Percentiles rank a stretch among this genome's conserved stretches.
These are phyloP conservation scores for Pseudotsuga menziesii DNA, from an alignment of 75 land plant genomes.

Conservation along the genomic window DNA sequence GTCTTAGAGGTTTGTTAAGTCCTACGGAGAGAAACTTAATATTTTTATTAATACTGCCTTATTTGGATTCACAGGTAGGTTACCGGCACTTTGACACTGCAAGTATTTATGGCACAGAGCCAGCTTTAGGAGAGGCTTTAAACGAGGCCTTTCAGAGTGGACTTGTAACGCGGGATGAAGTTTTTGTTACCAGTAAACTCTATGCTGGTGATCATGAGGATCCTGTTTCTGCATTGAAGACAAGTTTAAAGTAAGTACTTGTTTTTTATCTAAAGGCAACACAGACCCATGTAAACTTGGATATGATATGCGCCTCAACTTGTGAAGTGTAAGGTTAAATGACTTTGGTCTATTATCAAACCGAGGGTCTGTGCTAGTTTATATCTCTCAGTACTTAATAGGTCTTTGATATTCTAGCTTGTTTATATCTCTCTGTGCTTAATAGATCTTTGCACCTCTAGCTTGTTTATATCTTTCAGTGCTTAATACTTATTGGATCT, in stretches of 20 bases:
- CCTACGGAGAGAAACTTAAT: neutral
- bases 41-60: neutral
- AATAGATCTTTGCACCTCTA: too few relatives aligned
- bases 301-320: neutral
- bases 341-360: too few relatives aligned
- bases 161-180: constrained; percentile 35
- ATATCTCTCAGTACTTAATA: too few relatives aligned
- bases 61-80: constrained; percentile 27
- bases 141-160: constrained; percentile 20
- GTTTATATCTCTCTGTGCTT: too few relatives aligned
- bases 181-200: constrained; percentile 47
- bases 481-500: neutral
- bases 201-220: constrained; percentile 18
- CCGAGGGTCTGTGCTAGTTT: too few relatives aligned
- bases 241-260: constrained; percentile 9
- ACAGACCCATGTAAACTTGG: neutral
- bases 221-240: constrained; percentile 36
- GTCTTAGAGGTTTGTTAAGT: too few relatives aligned
- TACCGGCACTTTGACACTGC: constrained; percentile 62
- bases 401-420: too few relatives aligned
- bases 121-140: constrained; percentile 40
- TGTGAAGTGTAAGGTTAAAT: neutral
- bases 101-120: constrained; percentile 32
- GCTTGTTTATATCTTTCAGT: too few relatives aligned
- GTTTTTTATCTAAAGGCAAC: too few relatives aligned